phyloP scores from a whole-genome alignment of 2,329 filamentous ascomycete genomes.

The Aurifilum marmelostoma region DNA sequence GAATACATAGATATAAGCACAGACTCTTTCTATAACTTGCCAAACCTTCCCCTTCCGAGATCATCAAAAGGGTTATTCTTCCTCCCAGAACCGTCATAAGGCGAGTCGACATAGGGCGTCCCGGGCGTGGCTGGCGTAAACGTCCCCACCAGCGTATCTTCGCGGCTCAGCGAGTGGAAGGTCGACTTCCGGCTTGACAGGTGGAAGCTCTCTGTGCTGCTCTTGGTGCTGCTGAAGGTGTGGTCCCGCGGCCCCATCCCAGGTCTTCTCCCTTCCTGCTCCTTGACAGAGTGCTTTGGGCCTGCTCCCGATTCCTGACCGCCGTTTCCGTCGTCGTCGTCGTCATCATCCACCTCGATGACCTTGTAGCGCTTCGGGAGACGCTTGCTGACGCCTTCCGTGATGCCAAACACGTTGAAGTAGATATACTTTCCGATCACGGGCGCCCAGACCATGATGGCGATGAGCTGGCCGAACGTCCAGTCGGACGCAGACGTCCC shows the following conservation, averaged over 20 bases:
- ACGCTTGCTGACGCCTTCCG: conserved; percentile 24
- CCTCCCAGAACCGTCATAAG: conserved; percentile 7
- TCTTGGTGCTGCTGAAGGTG: conserved; percentile 6
- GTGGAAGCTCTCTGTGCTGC: conserved; percentile 4
- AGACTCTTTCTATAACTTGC: background rate
- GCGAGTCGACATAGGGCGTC: conserved; percentile 14
- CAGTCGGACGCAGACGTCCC: conserved; percentile 28
- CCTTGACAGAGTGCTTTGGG: background rate
- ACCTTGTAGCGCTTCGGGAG: conserved; percentile 25
- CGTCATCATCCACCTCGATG: conserved; percentile 17
- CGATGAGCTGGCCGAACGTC: conserved; percentile 36
- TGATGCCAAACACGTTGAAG: conserved; percentile 26
- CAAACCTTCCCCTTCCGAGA: background rate
- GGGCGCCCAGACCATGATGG: conserved; percentile 35
- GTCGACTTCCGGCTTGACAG: background rate
- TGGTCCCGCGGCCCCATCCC: conserved; percentile 15
- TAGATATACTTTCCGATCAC: conserved; percentile 29
- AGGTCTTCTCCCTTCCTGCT: conserved; percentile 1
- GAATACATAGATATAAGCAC: background rate
- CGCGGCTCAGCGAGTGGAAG: conserved; percentile 7
- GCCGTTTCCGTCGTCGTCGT: conserved; percentile 10
- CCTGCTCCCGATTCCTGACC: background rate
- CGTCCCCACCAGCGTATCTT: conserved; percentile 20
- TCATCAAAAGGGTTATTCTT: conserved; percentile 27
- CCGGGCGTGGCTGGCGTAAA: conserved; percentile 9